These are phyloP conservation scores for Dactylorhiza incarnata DNA, from an alignment of 106 monocot genomes.

Conservation along the genomic window DNA sequence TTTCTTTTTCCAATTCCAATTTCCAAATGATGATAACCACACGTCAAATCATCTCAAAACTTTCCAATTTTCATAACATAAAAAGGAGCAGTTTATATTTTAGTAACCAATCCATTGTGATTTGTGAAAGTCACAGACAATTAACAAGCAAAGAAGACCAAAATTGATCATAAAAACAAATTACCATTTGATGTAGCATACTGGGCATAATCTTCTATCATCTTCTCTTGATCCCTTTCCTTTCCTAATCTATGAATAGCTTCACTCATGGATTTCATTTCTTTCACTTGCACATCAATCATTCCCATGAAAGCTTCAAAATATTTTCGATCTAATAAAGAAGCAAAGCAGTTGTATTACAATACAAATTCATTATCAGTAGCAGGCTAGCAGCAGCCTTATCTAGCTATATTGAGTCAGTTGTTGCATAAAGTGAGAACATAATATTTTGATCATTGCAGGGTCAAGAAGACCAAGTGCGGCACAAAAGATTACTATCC, in stretches of 20 bases:
- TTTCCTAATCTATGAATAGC: conserved; percentile 53
- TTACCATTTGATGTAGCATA: conserved; percentile 61
- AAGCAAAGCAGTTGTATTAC: conserved; percentile 1
- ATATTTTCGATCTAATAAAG: conserved; percentile 49
- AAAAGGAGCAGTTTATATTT: neutral
- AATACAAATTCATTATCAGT: neutral
- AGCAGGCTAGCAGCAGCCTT: neutral
- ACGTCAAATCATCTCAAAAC: neutral
- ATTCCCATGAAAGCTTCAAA: conserved; percentile 66
- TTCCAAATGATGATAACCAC: neutral
- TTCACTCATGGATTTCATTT: conserved; percentile 77
- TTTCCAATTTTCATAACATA: neutral
- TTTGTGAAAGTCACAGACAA: neutral
- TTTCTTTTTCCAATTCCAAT: neutral
- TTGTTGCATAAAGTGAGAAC: too few relatives aligned
- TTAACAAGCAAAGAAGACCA: neutral
- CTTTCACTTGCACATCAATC: conserved; percentile 80
- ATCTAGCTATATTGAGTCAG: too few relatives aligned
- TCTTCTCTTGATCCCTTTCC: conserved; percentile 37
- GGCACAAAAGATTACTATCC: neutral
- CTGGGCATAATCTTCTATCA: conserved; percentile 29
- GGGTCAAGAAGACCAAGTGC: too few relatives aligned
- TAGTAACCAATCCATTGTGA: neutral
- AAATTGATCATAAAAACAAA: conserved; percentile 1
- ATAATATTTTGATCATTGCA: too few relatives aligned